Base-by-base conservation (phyloP, 1,139 yeast species). In the Debaryomyces singareniensis region DNA sequence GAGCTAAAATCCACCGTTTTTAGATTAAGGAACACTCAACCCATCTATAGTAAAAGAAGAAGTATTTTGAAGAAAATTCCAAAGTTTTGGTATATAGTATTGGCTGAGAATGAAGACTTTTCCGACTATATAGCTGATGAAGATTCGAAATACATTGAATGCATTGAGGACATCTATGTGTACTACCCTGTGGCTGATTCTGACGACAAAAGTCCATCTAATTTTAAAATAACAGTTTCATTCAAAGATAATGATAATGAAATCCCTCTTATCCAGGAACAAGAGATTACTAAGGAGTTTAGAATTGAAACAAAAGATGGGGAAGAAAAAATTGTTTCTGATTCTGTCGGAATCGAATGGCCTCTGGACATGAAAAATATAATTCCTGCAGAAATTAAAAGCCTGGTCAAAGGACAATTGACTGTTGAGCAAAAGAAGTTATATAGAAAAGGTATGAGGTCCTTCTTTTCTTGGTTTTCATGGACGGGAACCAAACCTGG, bases 401-500 rank as follows among this genome's bases (percentile, higher is more conserved):
- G 47, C 26, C 48, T 44, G 26, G 49, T 48, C 28, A 55, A 52
- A 4, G 49, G 47, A 13, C 63, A 64, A n/a, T 55, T 59, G 42
- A 42, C 66, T 4, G 42, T 57, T 20, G 73, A 69, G 12, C 79
- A 78, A 26, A 79, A 79, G 50, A 75, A 71, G 43, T 60, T 61
- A 29, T 80, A 80, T 47, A 58, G 87, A 35, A 45, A 64, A 16
- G 87, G 87, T 3, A 79, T 79, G 86, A 76, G 76, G 45, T 75
- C 85, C 4, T 73, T 81, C 43, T 80, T 80, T 51, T 75, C 85
- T 3, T 81, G 82, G 75, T 80, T 80, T 45, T 58, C 61, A 27
- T 81, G 91, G 91, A 79, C 89, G 0, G 91, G 89, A 1, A 51
- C 50, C 29, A 78, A 76, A 43, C 80, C 82, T 1, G 84, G 84